Evolutionary conservation across 2,329 filamentous ascomycete species (phyloP).

Genomic region (Diaporthe humulicola): DNA sequence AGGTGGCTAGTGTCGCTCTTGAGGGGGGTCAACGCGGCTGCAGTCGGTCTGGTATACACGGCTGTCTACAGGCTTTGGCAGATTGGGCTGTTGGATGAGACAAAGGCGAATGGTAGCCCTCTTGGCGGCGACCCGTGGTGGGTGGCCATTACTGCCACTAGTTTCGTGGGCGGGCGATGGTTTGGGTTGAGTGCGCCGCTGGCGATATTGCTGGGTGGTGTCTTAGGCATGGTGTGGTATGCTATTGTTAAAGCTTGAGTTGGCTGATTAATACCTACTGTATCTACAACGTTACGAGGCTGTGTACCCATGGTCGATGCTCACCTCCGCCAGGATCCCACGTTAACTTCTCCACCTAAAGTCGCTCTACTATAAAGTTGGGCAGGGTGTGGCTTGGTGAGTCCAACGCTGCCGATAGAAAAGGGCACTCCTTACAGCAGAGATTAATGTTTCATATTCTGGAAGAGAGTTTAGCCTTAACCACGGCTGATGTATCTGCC

Average conservation of each 20-base stretch:
- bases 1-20: slow-evolving; percentile 53
- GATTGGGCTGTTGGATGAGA: slow-evolving; percentile 69
- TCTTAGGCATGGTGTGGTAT: neutral
- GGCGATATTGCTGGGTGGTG: slow-evolving; percentile 36
- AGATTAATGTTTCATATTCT: too few relatives aligned
- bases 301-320: too few relatives aligned
- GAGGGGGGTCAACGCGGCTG: slow-evolving; percentile 70
- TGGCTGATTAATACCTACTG: neutral
- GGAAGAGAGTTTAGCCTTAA: too few relatives aligned
- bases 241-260: neutral
- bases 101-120: slow-evolving; percentile 62
- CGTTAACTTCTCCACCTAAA: too few relatives aligned
- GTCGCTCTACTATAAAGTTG: too few relatives aligned
- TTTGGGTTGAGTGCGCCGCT: slow-evolving; percentile 58
- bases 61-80: slow-evolving; percentile 75
- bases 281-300: too few relatives aligned
- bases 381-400: too few relatives aligned
- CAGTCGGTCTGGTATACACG: slow-evolving; percentile 73
- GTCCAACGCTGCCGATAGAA: too few relatives aligned
- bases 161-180: slow-evolving; percentile 61
- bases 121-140: slow-evolving; percentile 73
- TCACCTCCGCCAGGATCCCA: too few relatives aligned
- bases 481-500: too few relatives aligned
- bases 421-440: too few relatives aligned
- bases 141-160: slow-evolving; percentile 68